Conservation (phyloP, 1,139 yeast species). For the Nematodospora anomalae region DNA sequence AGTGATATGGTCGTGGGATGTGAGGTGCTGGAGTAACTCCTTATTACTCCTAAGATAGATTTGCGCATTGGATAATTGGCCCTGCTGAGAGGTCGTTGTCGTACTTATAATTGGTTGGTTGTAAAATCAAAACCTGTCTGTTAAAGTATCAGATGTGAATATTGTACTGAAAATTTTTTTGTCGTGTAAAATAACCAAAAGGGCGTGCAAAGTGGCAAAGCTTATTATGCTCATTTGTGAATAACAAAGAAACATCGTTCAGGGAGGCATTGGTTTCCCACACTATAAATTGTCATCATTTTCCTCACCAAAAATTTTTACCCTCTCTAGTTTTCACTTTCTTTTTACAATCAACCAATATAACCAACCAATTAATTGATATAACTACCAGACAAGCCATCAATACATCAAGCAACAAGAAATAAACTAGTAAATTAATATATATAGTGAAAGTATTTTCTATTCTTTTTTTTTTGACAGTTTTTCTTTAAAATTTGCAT, state of each 20-base stretch:
- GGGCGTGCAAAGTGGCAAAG: no score
- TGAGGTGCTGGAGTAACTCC: constrained; percentile 3
- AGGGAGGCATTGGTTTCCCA: no score
- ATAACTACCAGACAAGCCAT: neutral
- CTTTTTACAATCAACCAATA: neutral
- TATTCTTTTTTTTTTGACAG: neutral
- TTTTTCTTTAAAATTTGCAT: neutral
- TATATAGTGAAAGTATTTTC: neutral
- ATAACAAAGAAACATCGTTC: no score
- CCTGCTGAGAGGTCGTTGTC: no score
- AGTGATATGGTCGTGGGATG: constrained; percentile 20
- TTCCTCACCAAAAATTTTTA: neutral
- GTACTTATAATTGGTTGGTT: no score
- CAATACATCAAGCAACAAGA: neutral
- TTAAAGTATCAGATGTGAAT: no score
- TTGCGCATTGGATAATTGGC: constrained; percentile 4
- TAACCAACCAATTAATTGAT: no score
- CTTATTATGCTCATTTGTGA: no score
- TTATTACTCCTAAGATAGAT: constrained; percentile 2
- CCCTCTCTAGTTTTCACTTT: neutral
- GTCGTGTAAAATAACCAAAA: no score
- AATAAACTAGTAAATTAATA: neutral
- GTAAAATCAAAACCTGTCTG: no score
- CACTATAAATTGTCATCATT: no score
- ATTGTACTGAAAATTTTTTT: no score